A percentile compares a stretch with the other conserved stretches of the same genome.
phyloP scores from a whole-genome alignment of 768 basidiomycete genomes.

The Naganishia kalamii region DNA sequence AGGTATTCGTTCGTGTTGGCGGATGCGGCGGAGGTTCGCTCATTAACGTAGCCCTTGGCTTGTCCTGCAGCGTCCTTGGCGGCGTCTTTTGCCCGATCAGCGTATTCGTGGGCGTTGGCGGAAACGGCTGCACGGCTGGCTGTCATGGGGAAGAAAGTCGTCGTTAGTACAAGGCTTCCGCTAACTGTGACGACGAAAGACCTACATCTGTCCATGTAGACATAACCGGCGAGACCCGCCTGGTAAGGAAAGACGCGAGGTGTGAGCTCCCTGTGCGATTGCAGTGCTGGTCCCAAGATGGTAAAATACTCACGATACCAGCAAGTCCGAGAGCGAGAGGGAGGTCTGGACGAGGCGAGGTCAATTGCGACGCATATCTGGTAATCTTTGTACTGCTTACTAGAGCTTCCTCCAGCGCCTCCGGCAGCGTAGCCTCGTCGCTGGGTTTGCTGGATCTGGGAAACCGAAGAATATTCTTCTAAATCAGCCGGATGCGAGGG shows the following conservation, averaged over 20 bases:
- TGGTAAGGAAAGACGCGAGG: neutral
- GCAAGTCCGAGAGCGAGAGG: conserved; percentile 32
- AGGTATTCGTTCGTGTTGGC: conserved; percentile 18
- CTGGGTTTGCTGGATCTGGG: conserved; percentile 1
- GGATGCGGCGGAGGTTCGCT: conserved; percentile 14
- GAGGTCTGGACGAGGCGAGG: conserved; percentile 21
- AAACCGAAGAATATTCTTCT: neutral
- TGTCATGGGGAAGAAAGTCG: conserved; percentile 32
- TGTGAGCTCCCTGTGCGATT: neutral
- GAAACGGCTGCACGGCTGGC: conserved; percentile 23
- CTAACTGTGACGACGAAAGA: neutral
- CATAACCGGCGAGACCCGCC: conserved; percentile 49
- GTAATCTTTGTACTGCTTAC: too few species aligned
- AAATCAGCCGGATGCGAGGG: neutral
- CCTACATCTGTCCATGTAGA: conserved; percentile 49
- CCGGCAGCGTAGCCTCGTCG: conserved; percentile 30
- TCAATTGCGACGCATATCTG: neutral
- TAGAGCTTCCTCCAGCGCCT: conserved; percentile 26
- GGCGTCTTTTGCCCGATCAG: conserved; percentile 20
- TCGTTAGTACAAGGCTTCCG: conserved; percentile 24
- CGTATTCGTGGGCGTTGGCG: conserved; percentile 21
- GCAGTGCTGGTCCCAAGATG: neutral
- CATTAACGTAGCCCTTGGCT: conserved; percentile 6
- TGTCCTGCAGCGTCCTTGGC: conserved; percentile 11
- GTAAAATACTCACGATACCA: conserved; percentile 28